Percentiles rank a stretch among this genome's conserved stretches.
Evolutionary conservation across 345 rosid species (phyloP).

Genomic region (Geranium rotundifolium): DNA sequence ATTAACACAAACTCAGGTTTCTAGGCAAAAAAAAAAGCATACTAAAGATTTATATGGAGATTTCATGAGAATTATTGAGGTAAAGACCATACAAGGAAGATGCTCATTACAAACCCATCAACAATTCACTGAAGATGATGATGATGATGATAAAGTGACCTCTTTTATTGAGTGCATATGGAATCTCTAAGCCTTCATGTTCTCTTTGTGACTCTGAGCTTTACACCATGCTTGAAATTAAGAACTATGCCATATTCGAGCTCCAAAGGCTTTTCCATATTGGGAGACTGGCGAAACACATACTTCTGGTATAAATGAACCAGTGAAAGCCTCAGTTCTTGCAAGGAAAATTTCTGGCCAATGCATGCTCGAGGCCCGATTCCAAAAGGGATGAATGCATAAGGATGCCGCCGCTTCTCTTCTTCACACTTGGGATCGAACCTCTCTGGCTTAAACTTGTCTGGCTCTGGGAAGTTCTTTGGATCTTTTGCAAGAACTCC

Average conservation of each 20-base stretch:
- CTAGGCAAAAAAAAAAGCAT: not conserved
- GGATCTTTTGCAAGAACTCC: constrained; percentile 91
- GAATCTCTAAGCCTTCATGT: not conserved
- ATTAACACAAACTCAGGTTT: too few relatives aligned
- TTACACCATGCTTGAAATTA: constrained; percentile 74
- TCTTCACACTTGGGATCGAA: constrained; percentile 71
- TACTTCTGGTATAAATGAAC: constrained; percentile 55
- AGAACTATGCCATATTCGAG: constrained; percentile 71
- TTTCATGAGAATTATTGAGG: not conserved
- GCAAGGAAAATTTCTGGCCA: constrained; percentile 70
- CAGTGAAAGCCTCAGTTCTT: constrained; percentile 67
- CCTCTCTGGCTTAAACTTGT: constrained; percentile 74
- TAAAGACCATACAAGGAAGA: not conserved
- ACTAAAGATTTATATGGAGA: not conserved
- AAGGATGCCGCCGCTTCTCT: constrained; percentile 71
- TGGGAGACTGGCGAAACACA: constrained; percentile 56
- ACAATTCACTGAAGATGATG: too few relatives aligned
- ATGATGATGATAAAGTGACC: not conserved
- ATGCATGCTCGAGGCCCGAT: constrained; percentile 90
- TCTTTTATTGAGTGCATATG: not conserved
- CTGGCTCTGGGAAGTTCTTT: constrained; percentile 74
- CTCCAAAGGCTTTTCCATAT: constrained; percentile 76
- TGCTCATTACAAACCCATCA: not conserved
- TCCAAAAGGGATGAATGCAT: constrained; percentile 80
- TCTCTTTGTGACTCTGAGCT: constrained; percentile 52